Base-by-base conservation (phyloP, 176 grass and related monocot genomes). In the Thinopyrum elongatum region DNA sequence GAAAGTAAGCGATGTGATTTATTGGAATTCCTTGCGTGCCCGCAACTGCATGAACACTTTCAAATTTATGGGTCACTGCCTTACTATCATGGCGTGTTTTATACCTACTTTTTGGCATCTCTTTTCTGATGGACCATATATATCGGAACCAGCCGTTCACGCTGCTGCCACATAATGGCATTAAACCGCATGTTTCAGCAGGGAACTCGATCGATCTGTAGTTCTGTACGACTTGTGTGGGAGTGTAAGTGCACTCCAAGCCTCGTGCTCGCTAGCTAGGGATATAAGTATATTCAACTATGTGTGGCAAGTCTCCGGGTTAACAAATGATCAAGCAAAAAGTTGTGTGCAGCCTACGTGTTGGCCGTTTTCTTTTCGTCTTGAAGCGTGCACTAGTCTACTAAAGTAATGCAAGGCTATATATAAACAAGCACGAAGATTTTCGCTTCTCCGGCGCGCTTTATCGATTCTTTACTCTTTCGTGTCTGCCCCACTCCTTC, bases 1-100 rank as follows among this genome's bases (percentile, higher is more conserved):
- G 69, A 64, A 36, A 14, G 80, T 15, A 84, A 75, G 89, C 85
- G 80, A 87, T 29, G 70, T 17, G 61, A 80, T 87, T 62, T 74
- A 87, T 83, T 61, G 49, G 7, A 28, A 76, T 68, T 65, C 64
- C 77, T 91, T 87, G 85, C 85, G 84, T 91, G 80, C 73, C 85
- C 87, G 85, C 85, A 84, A 80, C 46, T 74, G 81, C 69, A 90
- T 35, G 77, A 44, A 61, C 27, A 61, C 74, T 80, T 29, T 53
- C 27, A 79, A 34, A 65, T 61, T 65, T 65, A 65, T 76, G 78
- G 61, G 76, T 27, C 64, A 63, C 64, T 83, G 64, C 41, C 46
- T 49, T 70, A 51, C 47, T 17, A 51, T 51, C 47, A 51, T 30
- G 55, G 14, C 19, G 51, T 27, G 61, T 62, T 76, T n/a, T n/a